Evolutionary conservation across 768 basidiomycete species (phyloP), one percentile per base, ranked within the genome.

Genomic region (Suillus alpinus): DNA sequence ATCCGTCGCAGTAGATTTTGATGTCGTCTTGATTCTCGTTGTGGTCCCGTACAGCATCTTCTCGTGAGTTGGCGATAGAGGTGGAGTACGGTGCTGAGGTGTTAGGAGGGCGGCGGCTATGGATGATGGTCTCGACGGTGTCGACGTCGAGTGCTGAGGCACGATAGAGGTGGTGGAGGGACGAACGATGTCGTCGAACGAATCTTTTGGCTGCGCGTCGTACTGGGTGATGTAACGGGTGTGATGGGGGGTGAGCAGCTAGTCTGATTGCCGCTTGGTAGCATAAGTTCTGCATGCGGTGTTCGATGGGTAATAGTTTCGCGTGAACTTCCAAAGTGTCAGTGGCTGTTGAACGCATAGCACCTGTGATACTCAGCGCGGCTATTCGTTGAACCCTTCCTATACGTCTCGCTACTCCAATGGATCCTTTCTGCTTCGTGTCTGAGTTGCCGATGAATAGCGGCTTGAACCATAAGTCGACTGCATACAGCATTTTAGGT

Each of bases 321-420:
- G 69, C 62, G 47, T 69, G 68, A 4, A 59, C 59, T 12, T 69
- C 62, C 3, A 69, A 51, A 0, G 59, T 23, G 58, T 69, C 68
- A 6, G 56, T 61, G 3, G 68, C 61, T 14, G 68, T 63, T 1
- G 66, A 52, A 1, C 50, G 20, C 58, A 69, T 58, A 7, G 59
- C 65, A 6, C 66, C 65, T 1, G 62, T 65, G 29, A 65, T 65
- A 12, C 56, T 43, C 4, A 58, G 36, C 1, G 49, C 31, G 1
- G 65, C 59, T 52, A 59, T 39, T 51, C 56, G 0, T 40, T 55
- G 53, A 1, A 55, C 34, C 6, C 34, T 1, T 9, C 18, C 56
- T 5, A 66, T 58, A 7, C 31, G 39, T 2, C 34, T 55, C 7
- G 51, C 40, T 10, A 60, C 29, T 1, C 65, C 58, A 1, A 32